Conservation (phyloP, 352 stramenopile genomes). For the Phytophthora sp. region DNA sequence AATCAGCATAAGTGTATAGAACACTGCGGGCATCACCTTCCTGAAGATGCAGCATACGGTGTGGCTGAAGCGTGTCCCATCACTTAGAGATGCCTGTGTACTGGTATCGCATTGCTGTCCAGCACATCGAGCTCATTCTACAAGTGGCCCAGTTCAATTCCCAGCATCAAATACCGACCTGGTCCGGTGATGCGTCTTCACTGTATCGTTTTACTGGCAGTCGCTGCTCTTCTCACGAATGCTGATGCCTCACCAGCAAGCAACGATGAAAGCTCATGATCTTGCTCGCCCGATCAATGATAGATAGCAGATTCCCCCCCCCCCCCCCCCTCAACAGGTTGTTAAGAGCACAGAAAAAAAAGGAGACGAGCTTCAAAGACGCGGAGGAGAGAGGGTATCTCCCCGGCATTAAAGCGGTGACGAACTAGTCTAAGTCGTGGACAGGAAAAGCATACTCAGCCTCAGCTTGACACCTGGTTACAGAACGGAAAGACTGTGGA, state of each 20-base stretch:
- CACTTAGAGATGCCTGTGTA: too few relatives aligned
- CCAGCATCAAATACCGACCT: neutral
- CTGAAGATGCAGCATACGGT: neutral
- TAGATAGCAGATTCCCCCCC: too few relatives aligned
- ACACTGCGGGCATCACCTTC: too few relatives aligned
- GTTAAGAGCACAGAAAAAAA: neutral
- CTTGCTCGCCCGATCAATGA: neutral
- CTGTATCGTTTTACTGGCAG: neutral
- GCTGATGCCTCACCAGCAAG: neutral
- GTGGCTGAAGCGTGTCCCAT: too few relatives aligned
- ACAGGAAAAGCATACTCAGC: neutral
- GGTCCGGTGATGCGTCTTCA: neutral
- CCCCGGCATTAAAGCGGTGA: neutral
- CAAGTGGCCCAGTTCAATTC: neutral
- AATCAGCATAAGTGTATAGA: too few relatives aligned
- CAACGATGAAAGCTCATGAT: neutral
- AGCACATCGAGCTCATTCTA: neutral
- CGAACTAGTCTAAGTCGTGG: neutral
- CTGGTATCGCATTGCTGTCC: neutral
- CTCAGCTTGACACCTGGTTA: neutral
- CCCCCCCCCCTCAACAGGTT: neutral
- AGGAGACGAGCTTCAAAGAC: neutral
- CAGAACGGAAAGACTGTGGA: neutral
- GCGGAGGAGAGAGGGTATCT: neutral
- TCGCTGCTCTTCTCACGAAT: neutral